Evolutionary conservation across 306 rosid genomes (phyloP).

Genomic region (Lathyrus tuberosus): DNA sequence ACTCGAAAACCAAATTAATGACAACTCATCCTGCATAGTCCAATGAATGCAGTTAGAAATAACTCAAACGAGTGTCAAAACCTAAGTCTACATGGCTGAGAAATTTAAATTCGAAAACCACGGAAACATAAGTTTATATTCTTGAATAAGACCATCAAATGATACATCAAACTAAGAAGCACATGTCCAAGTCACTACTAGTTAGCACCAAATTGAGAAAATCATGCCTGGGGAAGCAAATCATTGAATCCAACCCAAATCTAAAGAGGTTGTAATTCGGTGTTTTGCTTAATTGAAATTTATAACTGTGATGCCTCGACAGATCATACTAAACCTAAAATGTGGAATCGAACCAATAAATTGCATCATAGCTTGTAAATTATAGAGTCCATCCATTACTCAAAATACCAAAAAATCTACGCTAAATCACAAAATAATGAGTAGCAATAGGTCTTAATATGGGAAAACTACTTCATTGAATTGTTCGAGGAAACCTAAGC

Average conservation of each 20-base stretch:
- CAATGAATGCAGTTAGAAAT: slow-evolving; percentile 39
- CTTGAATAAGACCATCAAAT: slow-evolving; percentile 15
- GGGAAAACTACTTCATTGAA: slow-evolving; percentile 1
- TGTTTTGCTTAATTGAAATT: background rate
- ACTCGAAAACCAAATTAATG: slow-evolving; percentile 92
- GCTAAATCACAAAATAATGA: slow-evolving; percentile 19
- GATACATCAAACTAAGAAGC: slow-evolving; percentile 29
- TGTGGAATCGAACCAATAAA: slow-evolving; percentile 26
- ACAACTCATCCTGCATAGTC: slow-evolving; percentile 73
- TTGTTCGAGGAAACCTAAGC: background rate
- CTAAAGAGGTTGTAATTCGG: background rate
- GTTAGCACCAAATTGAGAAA: slow-evolving; percentile 17
- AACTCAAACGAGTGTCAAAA: slow-evolving; percentile 29
- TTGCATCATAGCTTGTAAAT: background rate
- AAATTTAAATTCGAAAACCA: slow-evolving; percentile 22
- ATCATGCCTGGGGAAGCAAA: slow-evolving; percentile 10
- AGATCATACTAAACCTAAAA: slow-evolving; percentile 19
- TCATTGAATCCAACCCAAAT: slow-evolving; percentile 20
- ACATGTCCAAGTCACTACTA: slow-evolving; percentile 11
- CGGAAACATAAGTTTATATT: background rate
- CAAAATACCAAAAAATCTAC: slow-evolving; percentile 13
- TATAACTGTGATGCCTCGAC: slow-evolving; percentile 11
- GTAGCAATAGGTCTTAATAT: background rate
- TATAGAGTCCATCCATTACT: background rate
- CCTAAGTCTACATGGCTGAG: background rate